Base-by-base conservation (phyloP, 495 filamentous ascomycete genomes). In the Cladorrhinum samala region DNA sequence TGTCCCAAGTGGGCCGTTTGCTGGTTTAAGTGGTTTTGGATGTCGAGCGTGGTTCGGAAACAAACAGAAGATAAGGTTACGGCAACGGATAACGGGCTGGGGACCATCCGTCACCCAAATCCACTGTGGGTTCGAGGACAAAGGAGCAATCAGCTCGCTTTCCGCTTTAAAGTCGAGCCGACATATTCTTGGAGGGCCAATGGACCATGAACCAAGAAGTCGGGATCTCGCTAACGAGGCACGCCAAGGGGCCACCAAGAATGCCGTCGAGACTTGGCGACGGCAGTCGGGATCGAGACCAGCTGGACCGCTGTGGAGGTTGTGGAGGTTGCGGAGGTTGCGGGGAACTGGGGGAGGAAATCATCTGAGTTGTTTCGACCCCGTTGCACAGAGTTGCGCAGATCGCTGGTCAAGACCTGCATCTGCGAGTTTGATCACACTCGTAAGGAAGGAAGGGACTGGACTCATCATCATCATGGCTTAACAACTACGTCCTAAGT, bases 211-310 rank as follows among this genome's bases (percentile, higher is more conserved):
- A 36, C 59, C 59, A 57, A 52, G 49, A 39, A 30, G 54, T 57
- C 54, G 50, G 57, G 48, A 52, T 50, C 16, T 53, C 44, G 17
- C 44, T 45, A 17, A 41, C 45, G 39, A 11, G n/a, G 23, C 11
- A 21, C 33, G 56, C 56, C 61, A 56, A 64, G 55, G 30, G 4
- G 23, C 20, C 25, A 55, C 57, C 58, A 60, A 64, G 55, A 9
- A 17, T 24, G 53, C 46, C 49, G 53, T 44, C n/a, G 36, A 7
- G 23, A 36, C 61, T 56, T 64, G 57, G 57, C 57, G 50, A 56
- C 55, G 57, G 61, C 61, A 60, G 52, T 55, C 54, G 51, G 50
- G 42, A 43, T 33, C 40, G 40, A 49, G 18, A 47, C n/a, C 18
- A 23, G 30, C 5, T n/a, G 20, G 39, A 14, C 8, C 39, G 17